These are phyloP conservation scores for Cytospora mali DNA, from an alignment of 2,329 filamentous ascomycete genomes.

Conservation along the genomic window DNA sequence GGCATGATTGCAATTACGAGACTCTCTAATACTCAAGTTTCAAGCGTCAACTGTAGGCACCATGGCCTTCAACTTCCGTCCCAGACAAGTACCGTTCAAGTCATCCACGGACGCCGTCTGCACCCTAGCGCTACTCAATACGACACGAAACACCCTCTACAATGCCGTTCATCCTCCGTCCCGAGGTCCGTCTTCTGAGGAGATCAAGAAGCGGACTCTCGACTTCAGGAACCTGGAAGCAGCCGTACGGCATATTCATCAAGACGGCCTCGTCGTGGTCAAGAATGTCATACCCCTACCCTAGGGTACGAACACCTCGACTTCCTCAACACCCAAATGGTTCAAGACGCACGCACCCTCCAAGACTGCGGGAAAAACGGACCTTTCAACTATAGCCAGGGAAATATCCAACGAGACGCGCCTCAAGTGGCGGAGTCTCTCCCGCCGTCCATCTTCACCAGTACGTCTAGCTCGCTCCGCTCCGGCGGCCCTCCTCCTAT, in stretches of 20 bases:
- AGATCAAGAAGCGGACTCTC: conserved; percentile 44
- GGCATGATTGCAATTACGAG: no score
- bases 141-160: conserved; percentile 34
- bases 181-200: conserved; percentile 46
- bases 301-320: conserved; percentile 57
- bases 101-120: neutral
- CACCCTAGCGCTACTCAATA: no score
- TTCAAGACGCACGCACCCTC: conserved; percentile 56
- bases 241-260: conserved; percentile 53
- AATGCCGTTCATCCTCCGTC: conserved; percentile 34
- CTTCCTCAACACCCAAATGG: conserved; percentile 60
- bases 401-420: conserved; percentile 64
- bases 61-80: neutral
- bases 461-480: conserved; percentile 41
- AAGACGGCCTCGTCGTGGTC: conserved; percentile 60
- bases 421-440: conserved; percentile 54
- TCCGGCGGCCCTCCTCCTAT: no score
- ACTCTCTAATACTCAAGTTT: no score
- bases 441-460: conserved; percentile 54
- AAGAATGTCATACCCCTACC: conserved; percentile 55
- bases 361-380: conserved; percentile 54
- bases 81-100: neutral
- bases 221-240: conserved; percentile 55
- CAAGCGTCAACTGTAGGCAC: neutral
- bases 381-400: conserved; percentile 65